Conservation (phyloP, 257 asterid genomes). For the Catharanthus roseus region DNA sequence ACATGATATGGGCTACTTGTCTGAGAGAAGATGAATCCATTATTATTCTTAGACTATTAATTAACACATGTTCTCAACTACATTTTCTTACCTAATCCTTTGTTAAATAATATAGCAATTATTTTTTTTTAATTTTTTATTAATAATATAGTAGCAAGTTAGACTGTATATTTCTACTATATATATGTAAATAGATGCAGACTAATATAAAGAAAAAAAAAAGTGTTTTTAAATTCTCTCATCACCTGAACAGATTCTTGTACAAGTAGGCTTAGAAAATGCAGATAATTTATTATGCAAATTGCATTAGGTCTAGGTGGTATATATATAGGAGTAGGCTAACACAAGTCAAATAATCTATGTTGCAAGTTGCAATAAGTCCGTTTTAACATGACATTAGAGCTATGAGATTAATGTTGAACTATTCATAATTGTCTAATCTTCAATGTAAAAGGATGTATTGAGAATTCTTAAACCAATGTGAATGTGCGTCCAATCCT, state of each 20-base stretch:
- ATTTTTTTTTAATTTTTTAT: not conserved
- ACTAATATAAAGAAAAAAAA: not conserved
- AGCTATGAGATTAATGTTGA: too few relatives aligned
- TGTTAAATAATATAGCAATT: too few relatives aligned
- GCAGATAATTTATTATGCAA: not conserved
- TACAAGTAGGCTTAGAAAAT: not conserved
- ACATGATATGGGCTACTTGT: slow-evolving; percentile 7
- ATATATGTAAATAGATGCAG: not conserved
- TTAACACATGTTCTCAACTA: not conserved
- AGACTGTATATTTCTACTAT: not conserved
- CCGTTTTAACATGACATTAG: too few relatives aligned
- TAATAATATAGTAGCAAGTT: not conserved
- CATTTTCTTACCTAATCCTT: not conserved
- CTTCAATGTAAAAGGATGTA: too few relatives aligned
- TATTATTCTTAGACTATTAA: not conserved
- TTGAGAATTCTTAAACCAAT: too few relatives aligned
- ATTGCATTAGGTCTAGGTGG: not conserved
- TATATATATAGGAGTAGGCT: not conserved
- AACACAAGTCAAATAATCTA: not conserved
- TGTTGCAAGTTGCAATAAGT: not conserved
- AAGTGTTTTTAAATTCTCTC: not conserved
- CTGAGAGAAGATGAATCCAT: not conserved
- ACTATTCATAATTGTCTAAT: too few relatives aligned
- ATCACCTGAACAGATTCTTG: not conserved
- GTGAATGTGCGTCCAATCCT: too few relatives aligned